These are phyloP conservation scores for Candida gigantensis DNA, from an alignment of 1,139 yeast species.

Conservation along the genomic window DNA sequence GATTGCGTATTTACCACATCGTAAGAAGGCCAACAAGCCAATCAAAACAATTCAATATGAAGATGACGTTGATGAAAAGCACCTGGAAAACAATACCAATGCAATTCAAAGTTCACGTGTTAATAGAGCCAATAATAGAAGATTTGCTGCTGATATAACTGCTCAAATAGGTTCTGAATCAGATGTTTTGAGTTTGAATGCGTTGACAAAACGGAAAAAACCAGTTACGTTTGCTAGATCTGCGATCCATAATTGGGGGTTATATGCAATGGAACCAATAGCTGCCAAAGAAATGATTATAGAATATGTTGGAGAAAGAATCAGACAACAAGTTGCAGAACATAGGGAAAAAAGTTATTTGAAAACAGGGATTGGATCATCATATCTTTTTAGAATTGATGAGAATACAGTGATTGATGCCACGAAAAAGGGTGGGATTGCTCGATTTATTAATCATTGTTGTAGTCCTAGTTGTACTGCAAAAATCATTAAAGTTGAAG, in stretches of 20 bases:
- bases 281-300: conserved; percentile 96
- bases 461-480: conserved; percentile 98
- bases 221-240: conserved; percentile 96
- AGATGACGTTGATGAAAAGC: conserved; percentile 47
- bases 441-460: conserved; percentile 93
- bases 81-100: conserved; percentile 26
- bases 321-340: conserved; percentile 93
- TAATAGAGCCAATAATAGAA: conserved; percentile 83
- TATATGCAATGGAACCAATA: conserved; percentile 92
- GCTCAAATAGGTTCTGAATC: conserved; percentile 84
- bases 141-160: conserved; percentile 88
- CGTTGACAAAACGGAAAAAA: conserved; percentile 83
- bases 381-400: conserved; percentile 88
- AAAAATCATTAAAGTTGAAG: conserved; percentile 92
- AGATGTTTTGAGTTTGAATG: conserved; percentile 73
- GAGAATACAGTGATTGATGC: conserved; percentile 97
- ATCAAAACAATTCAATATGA: conserved; percentile 60
- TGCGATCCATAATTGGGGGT: conserved; percentile 97
- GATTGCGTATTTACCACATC: conserved; percentile 75
- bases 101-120: conserved; percentile 70
- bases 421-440: conserved; percentile 95
- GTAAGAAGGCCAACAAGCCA: conserved; percentile 56
- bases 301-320: conserved; percentile 96
- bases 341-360: conserved; percentile 84
- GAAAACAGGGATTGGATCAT: conserved; percentile 92